Evolutionary conservation across 345 rosid genomes (phyloP).

Genomic region (Kandelia obovata): DNA sequence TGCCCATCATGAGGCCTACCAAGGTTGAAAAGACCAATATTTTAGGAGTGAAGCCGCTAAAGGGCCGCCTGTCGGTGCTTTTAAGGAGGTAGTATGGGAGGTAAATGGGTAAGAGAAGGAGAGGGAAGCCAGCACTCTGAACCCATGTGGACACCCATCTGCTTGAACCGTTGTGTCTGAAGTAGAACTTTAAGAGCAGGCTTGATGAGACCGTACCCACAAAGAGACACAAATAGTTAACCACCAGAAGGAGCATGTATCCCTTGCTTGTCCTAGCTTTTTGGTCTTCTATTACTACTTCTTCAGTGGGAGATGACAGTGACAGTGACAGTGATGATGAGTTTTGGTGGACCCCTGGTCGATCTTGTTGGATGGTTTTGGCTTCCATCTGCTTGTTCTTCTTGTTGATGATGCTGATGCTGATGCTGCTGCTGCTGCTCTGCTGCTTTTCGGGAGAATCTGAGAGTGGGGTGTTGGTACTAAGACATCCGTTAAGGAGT

Average conservation of each 20-base stretch:
- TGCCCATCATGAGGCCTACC: constrained; percentile 67
- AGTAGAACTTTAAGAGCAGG: constrained; percentile 71
- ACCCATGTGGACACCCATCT: constrained; percentile 96
- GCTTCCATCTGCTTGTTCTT: no score
- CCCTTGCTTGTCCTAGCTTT: constrained; percentile 34
- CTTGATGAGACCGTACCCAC: constrained; percentile 67
- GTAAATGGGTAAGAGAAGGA: constrained; percentile 56
- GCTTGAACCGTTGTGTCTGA: constrained; percentile 74
- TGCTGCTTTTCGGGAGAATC: constrained; percentile 7
- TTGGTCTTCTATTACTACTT: constrained; percentile 17
- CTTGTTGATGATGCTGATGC: neutral
- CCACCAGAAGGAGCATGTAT: constrained; percentile 40
- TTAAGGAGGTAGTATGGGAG: constrained; percentile 49
- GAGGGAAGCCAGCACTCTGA: constrained; percentile 83
- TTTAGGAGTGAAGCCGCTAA: constrained; percentile 53
- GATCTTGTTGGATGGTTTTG: neutral
- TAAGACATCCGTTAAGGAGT: constrained; percentile 6
- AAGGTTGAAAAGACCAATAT: constrained; percentile 35
- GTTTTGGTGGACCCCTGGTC: neutral
- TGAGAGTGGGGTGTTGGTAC: constrained; percentile 4
- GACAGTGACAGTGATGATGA: neutral
- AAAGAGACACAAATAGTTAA: constrained; percentile 49
- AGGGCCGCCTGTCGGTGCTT: constrained; percentile 48
- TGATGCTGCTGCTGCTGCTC: no score
- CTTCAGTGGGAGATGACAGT: neutral